A percentile compares a stretch with the other conserved stretches of the same genome.
phyloP scores from a whole-genome alignment of 768 basidiomycete species.

The Hypholoma fasciculare region DNA sequence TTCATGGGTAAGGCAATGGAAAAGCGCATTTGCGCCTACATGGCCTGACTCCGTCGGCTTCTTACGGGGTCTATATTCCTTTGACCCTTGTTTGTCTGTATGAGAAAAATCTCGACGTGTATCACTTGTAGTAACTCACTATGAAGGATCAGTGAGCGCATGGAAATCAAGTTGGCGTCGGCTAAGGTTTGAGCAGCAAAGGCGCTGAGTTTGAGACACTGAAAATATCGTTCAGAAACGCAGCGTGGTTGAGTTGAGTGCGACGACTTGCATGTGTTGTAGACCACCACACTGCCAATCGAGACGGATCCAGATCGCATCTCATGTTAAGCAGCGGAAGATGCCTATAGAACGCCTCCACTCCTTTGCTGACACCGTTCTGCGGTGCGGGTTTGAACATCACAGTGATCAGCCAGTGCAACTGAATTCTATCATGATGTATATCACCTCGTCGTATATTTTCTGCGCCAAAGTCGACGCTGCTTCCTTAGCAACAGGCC shows the following conservation, averaged over 20 bases:
- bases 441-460: slow-evolving; percentile 48
- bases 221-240: background rate
- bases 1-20: slow-evolving; percentile 51
- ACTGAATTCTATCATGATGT: background rate
- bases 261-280: slow-evolving; percentile 39
- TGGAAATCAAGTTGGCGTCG: slow-evolving; percentile 42
- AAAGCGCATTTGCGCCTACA: slow-evolving; percentile 46
- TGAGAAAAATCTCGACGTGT: background rate
- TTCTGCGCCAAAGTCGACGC: slow-evolving; percentile 49
- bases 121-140: slow-evolving; percentile 29
- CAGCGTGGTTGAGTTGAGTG: background rate
- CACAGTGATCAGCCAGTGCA: background rate
- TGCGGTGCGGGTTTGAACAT: slow-evolving; percentile 15
- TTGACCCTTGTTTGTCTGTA: slow-evolving; percentile 18
- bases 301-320: slow-evolving; percentile 55
- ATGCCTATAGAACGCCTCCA: slow-evolving; percentile 59
- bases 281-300: slow-evolving; percentile 62
- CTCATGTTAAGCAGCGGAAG: slow-evolving; percentile 63
- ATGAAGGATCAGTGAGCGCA: slow-evolving; percentile 47
- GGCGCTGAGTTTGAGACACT: slow-evolving; percentile 53
- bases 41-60: slow-evolving; percentile 39
- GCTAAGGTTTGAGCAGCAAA: slow-evolving; percentile 52
- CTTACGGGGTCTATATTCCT: slow-evolving; percentile 24
- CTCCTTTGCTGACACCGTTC: slow-evolving; percentile 48
- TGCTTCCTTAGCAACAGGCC: slow-evolving; percentile 45